Conservation (phyloP, 2,329 filamentous ascomycete genomes). For the Nothopassalora personata region DNA sequence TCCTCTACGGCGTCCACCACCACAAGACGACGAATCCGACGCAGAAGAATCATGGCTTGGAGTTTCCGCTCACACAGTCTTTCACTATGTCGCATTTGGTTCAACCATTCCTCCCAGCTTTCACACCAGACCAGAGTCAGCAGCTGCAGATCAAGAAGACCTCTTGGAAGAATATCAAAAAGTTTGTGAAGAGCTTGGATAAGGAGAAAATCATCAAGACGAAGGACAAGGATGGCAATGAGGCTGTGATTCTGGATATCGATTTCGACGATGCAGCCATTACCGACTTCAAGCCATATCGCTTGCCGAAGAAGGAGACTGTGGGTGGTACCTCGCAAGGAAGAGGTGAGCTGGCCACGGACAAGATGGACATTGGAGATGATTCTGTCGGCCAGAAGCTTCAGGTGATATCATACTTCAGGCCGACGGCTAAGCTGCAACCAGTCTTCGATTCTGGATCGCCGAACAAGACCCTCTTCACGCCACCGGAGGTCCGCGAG, state of each 20-base stretch:
- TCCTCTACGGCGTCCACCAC: conserved; percentile 58
- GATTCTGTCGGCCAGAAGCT: conserved; percentile 44
- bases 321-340: conserved; percentile 35
- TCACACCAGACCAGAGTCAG: conserved; percentile 50
- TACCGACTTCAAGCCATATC: conserved; percentile 56
- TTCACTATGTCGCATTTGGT: conserved; percentile 59
- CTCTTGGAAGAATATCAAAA: conserved; percentile 64
- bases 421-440: conserved; percentile 53
- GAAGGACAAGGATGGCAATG: conserved; percentile 60
- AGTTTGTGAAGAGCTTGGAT: conserved; percentile 63
- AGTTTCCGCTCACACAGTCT: conserved; percentile 60
- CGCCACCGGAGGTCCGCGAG: conserved; percentile 54
- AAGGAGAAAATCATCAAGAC: conserved; percentile 58
- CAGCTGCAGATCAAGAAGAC: conserved; percentile 65
- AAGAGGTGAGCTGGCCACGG: conserved; percentile 33
- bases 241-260: conserved; percentile 59
- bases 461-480: conserved; percentile 48
- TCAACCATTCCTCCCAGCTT: conserved; percentile 60
- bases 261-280: conserved; percentile 56
- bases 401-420: conserved; percentile 51
- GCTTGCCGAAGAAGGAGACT: conserved; percentile 53
- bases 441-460: conserved; percentile 50
- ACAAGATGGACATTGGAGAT: conserved; percentile 34
- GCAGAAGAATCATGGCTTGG: conserved; percentile 50
- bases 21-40: conserved; percentile 52